Evolutionary conservation across 306 rosid species (phyloP).

Genomic region (Casuarina cunninghamiana): DNA sequence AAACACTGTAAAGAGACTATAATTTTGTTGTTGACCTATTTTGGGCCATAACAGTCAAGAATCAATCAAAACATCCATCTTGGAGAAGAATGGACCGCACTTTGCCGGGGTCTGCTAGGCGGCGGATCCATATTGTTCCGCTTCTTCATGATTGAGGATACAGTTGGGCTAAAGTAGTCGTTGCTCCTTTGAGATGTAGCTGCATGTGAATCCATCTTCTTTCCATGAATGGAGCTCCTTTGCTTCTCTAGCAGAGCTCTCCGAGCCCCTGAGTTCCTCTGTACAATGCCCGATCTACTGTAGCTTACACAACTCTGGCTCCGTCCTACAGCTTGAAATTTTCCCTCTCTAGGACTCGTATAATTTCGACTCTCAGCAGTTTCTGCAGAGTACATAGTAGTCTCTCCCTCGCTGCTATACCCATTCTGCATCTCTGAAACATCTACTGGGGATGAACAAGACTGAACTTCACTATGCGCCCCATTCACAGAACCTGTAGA

Average conservation of each 20-base stretch:
- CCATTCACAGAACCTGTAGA: constrained; percentile 82
- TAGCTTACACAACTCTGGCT: constrained; percentile 94
- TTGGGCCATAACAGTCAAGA: constrained; percentile 25
- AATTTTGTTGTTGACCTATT: constrained; percentile 33
- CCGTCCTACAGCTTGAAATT: constrained; percentile 83
- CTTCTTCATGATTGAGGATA: constrained; percentile 88
- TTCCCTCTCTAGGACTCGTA: constrained; percentile 65
- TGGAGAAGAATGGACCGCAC: constrained; percentile 84
- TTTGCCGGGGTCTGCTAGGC: constrained; percentile 61
- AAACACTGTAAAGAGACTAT: constrained; percentile 36
- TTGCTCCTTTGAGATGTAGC: constrained; percentile 90
- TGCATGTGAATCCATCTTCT: constrained; percentile 85
- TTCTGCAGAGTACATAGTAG: constrained; percentile 92
- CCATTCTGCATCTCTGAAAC: constrained; percentile 59
- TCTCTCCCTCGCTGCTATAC: constrained; percentile 89
- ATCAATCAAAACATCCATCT: constrained; percentile 76
- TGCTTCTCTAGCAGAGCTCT: constrained; percentile 65
- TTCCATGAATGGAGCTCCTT: constrained; percentile 76
- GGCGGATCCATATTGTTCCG: constrained; percentile 69
- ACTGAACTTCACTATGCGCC: constrained; percentile 72
- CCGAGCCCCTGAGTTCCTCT: constrained; percentile 63
- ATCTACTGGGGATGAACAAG: constrained; percentile 68
- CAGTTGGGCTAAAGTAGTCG: constrained; percentile 91
- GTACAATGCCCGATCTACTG: constrained; percentile 70
- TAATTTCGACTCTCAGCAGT: constrained; percentile 95